Evolutionary conservation across 2,329 filamentous ascomycete species (phyloP), one percentile per base, ranked within the genome.

Genomic region (Stagonosporopsis vannaccii): DNA sequence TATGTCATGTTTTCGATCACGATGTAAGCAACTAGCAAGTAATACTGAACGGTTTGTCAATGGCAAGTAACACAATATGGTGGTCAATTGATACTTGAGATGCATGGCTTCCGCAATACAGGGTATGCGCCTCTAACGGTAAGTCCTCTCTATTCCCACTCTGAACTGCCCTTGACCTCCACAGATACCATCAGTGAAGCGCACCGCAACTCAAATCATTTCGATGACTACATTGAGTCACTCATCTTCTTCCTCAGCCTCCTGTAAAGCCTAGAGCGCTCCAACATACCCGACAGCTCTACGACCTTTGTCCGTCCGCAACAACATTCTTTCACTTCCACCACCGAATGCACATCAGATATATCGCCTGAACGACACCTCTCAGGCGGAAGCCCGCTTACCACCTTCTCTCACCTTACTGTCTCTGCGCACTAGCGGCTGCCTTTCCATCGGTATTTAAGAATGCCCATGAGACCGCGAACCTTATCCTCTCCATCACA

Each of bases 401-500:
- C 11, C 12, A 6, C 2, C 7, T 30, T 33, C 49, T 52, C 41
- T 52, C 41, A 52, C 41, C 23, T 7, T 25, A 12, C 9, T n/a
- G 1, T 15, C 5, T n/a, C 35, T 23, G 15, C 12, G 1, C 12
- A 25, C 45, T 48, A 48, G 35, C 8, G 20, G 17, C 13, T 2
- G 1, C 7, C 2, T n/a, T 25, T 22, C n/a, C 28, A 9, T 12
- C 33, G 19, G 36, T 30, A 51, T 54, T 51, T 48, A 56, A 54
- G 9, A 15, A 28, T 30, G 13, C 13, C 33, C 20, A 1, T 5
- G 7, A 12, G 13, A 20, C 6, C 3, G 3, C 32, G 17, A 0
- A 12, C 25, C 45, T 12, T 41, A 46, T 17, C 19, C 45, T 41
- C 26, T 49, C 45, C 58, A 54, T n/a, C 35, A 39, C 36, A 51